Base-by-base conservation (phyloP, 2,329 filamentous ascomycete genomes). In the Aspergillus texensis region DNA sequence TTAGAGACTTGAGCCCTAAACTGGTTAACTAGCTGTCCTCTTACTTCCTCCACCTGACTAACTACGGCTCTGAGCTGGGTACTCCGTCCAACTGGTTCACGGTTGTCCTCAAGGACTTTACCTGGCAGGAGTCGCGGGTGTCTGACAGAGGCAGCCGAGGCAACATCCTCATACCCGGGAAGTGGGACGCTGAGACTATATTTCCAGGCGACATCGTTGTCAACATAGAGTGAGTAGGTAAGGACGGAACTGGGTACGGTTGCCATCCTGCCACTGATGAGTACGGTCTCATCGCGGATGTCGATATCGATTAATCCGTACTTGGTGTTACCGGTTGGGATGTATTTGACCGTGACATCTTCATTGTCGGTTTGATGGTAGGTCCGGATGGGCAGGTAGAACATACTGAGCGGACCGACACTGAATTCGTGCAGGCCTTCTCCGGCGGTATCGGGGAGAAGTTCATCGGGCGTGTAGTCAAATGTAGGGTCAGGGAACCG, bases 371-470 rank as follows among this genome's bases (percentile, higher is more conserved):
- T 87, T 78, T 97, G 93, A 68, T 83, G 84, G 77, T 98, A 99
- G 0, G 93, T 94, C 2, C 90, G 85, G 28, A 94, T 81, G 0
- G 95, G 95, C 5, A 95, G 86, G 70, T 95, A 97, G 75, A 99
- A 99, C 84, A 98, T 96, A 75, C 89, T 96, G 58, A 99, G 77
- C 0, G 95, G 95, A 60, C 92, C 95, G 0, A 91, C 93, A 28
- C 92, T 95, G 78, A 97, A 98, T 77, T 99, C 95, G 71, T 96
- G 90, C 0, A 96, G 58, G 69, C 82, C 65, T 83, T 69, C 62
- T 6, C 72, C 77, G 3, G 69, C 66, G 24, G 67, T 72, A 59
- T 69, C 65, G 5, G 72, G 65, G 54, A 64, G 39, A 24, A 72
- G 58, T 28, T 71, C 63, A 11, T 69, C 61, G 6, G 65, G 36